phyloP scores from a whole-genome alignment of 23 red algal genomes.

The Cyanidioschyzon merolae region DNA sequence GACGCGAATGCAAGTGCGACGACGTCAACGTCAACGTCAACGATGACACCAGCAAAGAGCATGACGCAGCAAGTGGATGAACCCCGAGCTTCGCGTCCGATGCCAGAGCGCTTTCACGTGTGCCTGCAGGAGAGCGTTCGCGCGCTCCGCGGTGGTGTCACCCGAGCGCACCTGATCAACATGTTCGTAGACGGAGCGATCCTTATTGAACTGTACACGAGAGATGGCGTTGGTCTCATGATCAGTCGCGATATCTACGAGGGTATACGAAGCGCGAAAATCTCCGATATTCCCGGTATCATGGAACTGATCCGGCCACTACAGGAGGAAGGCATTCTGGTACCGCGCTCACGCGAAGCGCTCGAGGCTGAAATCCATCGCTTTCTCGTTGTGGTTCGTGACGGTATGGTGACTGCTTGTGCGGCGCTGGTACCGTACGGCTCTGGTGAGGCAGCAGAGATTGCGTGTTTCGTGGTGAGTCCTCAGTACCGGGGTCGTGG shows the following conservation, averaged over 20 bases:
- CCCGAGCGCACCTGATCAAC: slow-evolving; percentile 81
- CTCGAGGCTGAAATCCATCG: slow-evolving; percentile 63
- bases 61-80: background rate
- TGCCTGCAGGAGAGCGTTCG: slow-evolving; percentile 34
- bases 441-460: slow-evolving; percentile 50
- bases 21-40: background rate
- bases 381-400: slow-evolving; percentile 81
- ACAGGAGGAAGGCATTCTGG: slow-evolving; percentile 65
- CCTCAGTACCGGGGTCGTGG: slow-evolving; percentile 70
- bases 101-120: slow-evolving; percentile 38
- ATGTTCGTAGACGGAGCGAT: slow-evolving; percentile 54
- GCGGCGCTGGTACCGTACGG: slow-evolving; percentile 44
- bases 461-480: slow-evolving; percentile 72
- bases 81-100: background rate
- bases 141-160: slow-evolving; percentile 55
- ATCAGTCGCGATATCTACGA: slow-evolving; percentile 90
- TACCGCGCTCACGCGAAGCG: slow-evolving; percentile 38
- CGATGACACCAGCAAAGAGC: background rate
- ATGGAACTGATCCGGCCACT: slow-evolving; percentile 69
- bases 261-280: slow-evolving; percentile 60
- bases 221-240: slow-evolving; percentile 94
- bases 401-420: slow-evolving; percentile 96
- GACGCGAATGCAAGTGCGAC: too few relatives aligned
- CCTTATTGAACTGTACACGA: slow-evolving; percentile 79
- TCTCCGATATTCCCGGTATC: slow-evolving; percentile 62